phyloP scores from a whole-genome alignment of 148 eudicot species.

The Persicaria maculosa region DNA sequence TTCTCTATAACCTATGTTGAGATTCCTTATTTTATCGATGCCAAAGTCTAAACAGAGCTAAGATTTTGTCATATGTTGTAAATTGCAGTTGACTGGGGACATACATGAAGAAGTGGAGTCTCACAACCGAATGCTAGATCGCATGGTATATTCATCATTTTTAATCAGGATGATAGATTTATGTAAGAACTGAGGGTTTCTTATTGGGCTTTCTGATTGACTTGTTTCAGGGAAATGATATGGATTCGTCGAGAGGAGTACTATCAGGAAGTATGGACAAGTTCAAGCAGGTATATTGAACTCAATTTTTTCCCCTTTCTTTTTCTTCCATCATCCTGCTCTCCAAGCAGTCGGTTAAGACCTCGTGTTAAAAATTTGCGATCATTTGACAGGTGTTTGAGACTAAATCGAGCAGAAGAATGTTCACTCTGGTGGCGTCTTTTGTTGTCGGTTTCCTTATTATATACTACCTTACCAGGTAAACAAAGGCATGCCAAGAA shows the following conservation, averaged over 20 bases:
- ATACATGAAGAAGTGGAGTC: conserved; percentile 86
- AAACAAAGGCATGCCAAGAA: conserved; percentile 8
- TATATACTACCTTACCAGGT: conserved; percentile 81
- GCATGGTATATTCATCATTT: conserved; percentile 48
- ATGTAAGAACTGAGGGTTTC: background rate
- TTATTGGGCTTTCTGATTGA: background rate
- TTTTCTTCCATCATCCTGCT: background rate
- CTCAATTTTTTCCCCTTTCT: background rate
- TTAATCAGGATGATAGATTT: background rate
- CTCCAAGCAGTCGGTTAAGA: background rate
- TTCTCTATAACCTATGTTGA: background rate
- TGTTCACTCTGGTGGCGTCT: conserved; percentile 74
- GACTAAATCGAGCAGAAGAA: conserved; percentile 89
- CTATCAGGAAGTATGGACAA: conserved; percentile 91
- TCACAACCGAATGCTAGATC: conserved; percentile 84
- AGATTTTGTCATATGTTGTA: conserved; percentile 4
- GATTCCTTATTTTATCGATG: background rate
- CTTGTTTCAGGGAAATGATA: conserved; percentile 65
- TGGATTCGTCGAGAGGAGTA: conserved; percentile 87
- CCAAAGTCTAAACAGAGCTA: background rate
- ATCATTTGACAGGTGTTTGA: conserved; percentile 54
- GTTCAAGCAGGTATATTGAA: conserved; percentile 66
- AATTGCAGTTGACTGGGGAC: conserved; percentile 77
- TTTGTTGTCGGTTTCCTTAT: conserved; percentile 71
- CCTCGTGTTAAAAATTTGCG: background rate